Evolutionary conservation across 306 rosid species (phyloP), one percentile per base, ranked within the genome.

Genomic region (Rosa chinensis): DNA sequence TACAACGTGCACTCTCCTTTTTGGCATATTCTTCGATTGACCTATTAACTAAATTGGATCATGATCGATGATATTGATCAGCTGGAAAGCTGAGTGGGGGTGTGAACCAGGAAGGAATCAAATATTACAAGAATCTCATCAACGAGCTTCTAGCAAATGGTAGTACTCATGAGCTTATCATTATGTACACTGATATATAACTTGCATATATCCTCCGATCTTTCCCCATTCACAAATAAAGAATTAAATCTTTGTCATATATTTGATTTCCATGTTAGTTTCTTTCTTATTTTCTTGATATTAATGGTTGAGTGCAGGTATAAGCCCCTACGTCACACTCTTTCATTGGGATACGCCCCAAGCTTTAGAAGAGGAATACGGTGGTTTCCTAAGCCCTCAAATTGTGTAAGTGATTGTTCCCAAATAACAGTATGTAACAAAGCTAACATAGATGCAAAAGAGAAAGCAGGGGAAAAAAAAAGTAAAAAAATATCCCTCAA

Each of bases 331-430:
- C 68, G 87, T 80, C 47, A 87, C 87, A 12, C 55, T 84, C 70
- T 85, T 87, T 20, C 88, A 82, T 16, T 87, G 82, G 83, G 88
- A 85, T 78, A 70, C 78, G 72, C 86, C 90, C 21, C 83, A 84
- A 40, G 53, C 88, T 37, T 63, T 86, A 14, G 79, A 83, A 67
- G 81, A 80, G 18, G 75, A 80, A 56, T 86, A 70, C 28, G 81
- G 82, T 5, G 82, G 89, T 10, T 83, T 86, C 81, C 79, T 83
- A 49, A 83, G 83, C 48, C 77, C 71, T 83, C 35, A 25, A 37
- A 39, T 87, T 20, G 84, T 84, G 88, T 84, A 66, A 77, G 90
- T 77, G 12, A 20, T 25, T 61, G 16, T 10, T 20, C 25, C 62
- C 9, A 10, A 55, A 8, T 55, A 10, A 20, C 10, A 55, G 8